Evolutionary conservation across 768 basidiomycete species (phyloP).

Genomic region (Amanita pallidorosea): DNA sequence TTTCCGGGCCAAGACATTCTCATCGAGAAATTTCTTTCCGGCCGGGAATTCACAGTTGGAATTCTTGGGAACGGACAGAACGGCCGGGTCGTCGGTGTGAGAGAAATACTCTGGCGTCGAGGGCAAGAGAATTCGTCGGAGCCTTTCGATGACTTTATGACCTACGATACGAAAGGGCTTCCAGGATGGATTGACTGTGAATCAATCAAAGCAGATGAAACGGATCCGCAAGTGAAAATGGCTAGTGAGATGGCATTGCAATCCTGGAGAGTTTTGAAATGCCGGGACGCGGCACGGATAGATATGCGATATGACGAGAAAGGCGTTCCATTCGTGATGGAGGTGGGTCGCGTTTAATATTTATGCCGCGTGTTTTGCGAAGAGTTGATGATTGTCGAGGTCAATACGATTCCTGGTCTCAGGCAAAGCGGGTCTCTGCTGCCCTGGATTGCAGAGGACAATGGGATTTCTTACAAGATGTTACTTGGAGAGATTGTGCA

Average conservation of each 20-base stretch:
- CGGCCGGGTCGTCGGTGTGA: slow-evolving; percentile 11
- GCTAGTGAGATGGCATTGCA: slow-evolving; percentile 8
- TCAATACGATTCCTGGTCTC: background rate
- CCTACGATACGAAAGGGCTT: background rate
- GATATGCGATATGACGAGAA: background rate
- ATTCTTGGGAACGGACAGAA: slow-evolving; percentile 15
- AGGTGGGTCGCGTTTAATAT: background rate
- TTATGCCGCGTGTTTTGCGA: background rate
- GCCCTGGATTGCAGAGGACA: background rate
- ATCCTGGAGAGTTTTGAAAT: background rate
- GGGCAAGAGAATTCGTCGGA: background rate
- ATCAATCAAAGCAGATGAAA: background rate
- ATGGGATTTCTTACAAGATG: background rate
- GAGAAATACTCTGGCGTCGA: background rate
- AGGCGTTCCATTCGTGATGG: background rate
- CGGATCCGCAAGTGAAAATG: slow-evolving; percentile 7
- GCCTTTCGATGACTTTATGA: background rate
- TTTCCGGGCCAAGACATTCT: slow-evolving; percentile 13
- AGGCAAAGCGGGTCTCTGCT: background rate
- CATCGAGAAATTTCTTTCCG: slow-evolving; percentile 15
- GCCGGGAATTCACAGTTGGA: slow-evolving; percentile 16
- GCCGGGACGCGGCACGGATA: background rate
- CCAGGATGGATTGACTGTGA: background rate
- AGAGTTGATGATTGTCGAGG: background rate
- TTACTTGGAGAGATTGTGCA: background rate